Percentiles rank a stretch among this genome's conserved stretches.
These are phyloP conservation scores for Poa annua DNA, from an alignment of 176 grass and related monocot genomes.

Conservation along the genomic window DNA sequence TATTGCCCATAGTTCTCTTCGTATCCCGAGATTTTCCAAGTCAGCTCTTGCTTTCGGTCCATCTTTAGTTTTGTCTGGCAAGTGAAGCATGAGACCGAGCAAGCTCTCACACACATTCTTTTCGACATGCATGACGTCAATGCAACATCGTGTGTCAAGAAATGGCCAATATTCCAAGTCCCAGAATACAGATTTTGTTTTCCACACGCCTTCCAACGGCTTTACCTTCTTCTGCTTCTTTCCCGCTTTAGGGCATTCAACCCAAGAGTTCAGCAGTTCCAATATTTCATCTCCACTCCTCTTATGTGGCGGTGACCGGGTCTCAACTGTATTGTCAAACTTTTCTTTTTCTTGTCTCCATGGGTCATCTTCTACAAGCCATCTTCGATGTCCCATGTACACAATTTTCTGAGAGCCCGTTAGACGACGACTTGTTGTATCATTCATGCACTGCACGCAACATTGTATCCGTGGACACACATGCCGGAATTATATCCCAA, in stretches of 20 bases:
- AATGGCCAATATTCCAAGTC: background rate
- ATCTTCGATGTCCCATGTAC: background rate
- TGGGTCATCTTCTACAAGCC: background rate
- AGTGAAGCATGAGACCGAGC: background rate
- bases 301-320: background rate
- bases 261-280: background rate
- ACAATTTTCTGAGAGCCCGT: background rate
- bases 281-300: background rate
- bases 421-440: background rate
- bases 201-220: background rate
- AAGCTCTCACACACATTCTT: slow-evolving; percentile 8
- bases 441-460: background rate
- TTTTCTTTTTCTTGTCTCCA: background rate
- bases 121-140: background rate
- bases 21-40: background rate
- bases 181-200: background rate
- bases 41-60: background rate
- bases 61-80: background rate
- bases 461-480: no score
- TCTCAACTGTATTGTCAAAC: background rate
- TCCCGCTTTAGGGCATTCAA: background rate
- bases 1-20: background rate
- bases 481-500: no score
- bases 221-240: slow-evolving; percentile 7
- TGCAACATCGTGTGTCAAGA: background rate